Evolutionary conservation across 345 rosid genomes (phyloP).

Genomic region (Brassica juncea): DNA sequence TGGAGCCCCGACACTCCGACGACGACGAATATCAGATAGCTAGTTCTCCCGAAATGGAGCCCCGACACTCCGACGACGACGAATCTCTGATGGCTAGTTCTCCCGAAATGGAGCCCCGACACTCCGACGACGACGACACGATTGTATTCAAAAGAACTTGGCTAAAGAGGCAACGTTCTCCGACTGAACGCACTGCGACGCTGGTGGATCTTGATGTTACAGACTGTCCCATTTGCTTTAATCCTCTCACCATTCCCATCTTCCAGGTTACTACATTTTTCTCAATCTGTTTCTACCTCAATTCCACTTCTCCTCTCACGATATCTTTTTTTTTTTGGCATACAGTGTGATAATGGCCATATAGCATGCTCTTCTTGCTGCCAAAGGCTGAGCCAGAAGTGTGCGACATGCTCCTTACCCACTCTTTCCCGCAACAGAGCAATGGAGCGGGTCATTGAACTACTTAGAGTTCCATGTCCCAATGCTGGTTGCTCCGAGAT

Average conservation of each 20-base stretch:
- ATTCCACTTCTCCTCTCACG: background rate
- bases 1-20: too few relatives aligned
- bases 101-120: background rate
- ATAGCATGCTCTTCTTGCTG: background rate
- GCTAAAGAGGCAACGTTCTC: background rate
- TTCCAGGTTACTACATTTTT: background rate
- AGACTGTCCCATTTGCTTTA: constrained; percentile 10
- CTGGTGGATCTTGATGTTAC: constrained; percentile 4
- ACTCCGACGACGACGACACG: too few relatives aligned
- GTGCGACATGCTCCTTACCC: background rate
- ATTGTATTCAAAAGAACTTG: background rate
- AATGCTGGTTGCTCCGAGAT: background rate
- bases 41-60: too few relatives aligned
- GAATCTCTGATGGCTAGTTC: too few relatives aligned
- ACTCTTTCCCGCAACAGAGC: background rate
- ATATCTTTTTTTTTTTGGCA: background rate
- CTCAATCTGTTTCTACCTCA: background rate
- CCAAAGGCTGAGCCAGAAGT: background rate
- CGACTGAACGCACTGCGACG: background rate
- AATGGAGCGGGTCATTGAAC: background rate
- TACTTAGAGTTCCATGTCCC: background rate
- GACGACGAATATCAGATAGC: too few relatives aligned
- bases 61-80: too few relatives aligned
- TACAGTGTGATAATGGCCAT: background rate
- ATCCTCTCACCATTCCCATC: background rate